phyloP scores from a whole-genome alignment of 768 basidiomycete species.

The Leucogyrophana mollusca region DNA sequence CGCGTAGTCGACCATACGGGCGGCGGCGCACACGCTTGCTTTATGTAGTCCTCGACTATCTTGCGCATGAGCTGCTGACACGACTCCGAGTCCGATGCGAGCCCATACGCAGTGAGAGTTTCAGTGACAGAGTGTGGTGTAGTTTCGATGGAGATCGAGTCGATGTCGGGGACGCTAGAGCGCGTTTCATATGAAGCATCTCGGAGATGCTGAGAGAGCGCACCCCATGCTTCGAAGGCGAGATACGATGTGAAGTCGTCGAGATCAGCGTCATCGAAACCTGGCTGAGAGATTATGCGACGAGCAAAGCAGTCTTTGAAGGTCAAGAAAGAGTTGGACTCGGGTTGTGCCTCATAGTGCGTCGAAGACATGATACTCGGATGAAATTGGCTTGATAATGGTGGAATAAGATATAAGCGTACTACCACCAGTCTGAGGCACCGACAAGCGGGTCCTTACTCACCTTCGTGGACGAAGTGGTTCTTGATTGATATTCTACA shows the following conservation, averaged over 20 bases:
- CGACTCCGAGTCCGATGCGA: conserved; percentile 41
- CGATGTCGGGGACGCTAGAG: conserved; percentile 29
- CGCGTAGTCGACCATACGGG: conserved; percentile 54
- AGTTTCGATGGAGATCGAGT: conserved; percentile 37
- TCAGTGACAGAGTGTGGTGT: conserved; percentile 45
- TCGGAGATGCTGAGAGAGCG: conserved; percentile 36
- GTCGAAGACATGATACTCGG: too few species aligned
- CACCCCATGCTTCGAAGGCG: conserved; percentile 47
- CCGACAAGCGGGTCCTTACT: too few species aligned
- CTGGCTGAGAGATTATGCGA: conserved; percentile 33
- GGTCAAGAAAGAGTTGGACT: too few species aligned
- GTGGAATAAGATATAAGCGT: too few species aligned
- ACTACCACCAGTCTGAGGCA: too few species aligned
- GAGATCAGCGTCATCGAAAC: conserved; percentile 31
- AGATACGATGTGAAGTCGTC: conserved; percentile 57
- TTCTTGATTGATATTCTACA: too few species aligned
- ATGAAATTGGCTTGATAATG: too few species aligned
- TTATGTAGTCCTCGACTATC: conserved; percentile 40
- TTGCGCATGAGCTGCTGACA: conserved; percentile 39
- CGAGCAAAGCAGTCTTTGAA: conserved; percentile 50
- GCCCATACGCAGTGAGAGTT: conserved; percentile 49
- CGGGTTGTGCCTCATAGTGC: too few species aligned
- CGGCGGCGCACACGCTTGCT: conserved; percentile 46
- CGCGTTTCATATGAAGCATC: conserved; percentile 39
- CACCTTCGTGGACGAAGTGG: too few species aligned